phyloP scores from a whole-genome alignment of 2,329 filamentous ascomycete genomes.

The Pestalotiopsis sp. region DNA sequence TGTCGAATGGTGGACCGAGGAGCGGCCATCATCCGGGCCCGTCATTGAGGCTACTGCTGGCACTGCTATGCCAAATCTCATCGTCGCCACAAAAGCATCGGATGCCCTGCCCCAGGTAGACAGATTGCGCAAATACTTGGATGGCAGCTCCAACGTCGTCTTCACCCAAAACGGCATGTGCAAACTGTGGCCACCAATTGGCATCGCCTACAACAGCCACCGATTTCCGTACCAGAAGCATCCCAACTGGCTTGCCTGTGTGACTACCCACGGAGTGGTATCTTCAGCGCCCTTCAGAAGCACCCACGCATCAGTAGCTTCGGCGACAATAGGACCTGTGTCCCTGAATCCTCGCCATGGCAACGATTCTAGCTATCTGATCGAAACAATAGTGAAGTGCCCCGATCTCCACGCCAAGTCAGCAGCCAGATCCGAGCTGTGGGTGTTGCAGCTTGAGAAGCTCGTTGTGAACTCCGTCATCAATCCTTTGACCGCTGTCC shows the following conservation, averaged over 20 bases:
- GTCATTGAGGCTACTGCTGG: slow-evolving; percentile 43
- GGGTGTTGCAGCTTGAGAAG: slow-evolving; percentile 79
- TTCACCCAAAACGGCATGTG: slow-evolving; percentile 92
- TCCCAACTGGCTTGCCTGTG: slow-evolving; percentile 75
- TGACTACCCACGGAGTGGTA: slow-evolving; percentile 60
- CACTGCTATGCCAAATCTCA: slow-evolving; percentile 66
- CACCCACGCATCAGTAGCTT: slow-evolving; percentile 53
- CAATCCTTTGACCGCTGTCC: slow-evolving; percentile 81
- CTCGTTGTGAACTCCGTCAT: slow-evolving; percentile 79
- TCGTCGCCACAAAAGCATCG: slow-evolving; percentile 77
- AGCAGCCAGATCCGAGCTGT: slow-evolving; percentile 47
- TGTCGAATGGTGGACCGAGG: slow-evolving; percentile 58
- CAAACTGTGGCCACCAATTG: slow-evolving; percentile 57
- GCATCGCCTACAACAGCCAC: slow-evolving; percentile 42
- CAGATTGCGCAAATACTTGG: slow-evolving; percentile 62
- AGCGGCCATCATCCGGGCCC: slow-evolving; percentile 37
- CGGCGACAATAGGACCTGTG: slow-evolving; percentile 51
- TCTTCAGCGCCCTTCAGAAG: slow-evolving; percentile 54
- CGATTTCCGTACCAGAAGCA: slow-evolving; percentile 39
- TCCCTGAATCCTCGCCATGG: slow-evolving; percentile 25
- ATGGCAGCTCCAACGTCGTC: slow-evolving; percentile 70
- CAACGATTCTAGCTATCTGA: slow-evolving; percentile 37
- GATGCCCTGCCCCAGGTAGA: slow-evolving; percentile 65
- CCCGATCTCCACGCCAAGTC: slow-evolving; percentile 43
- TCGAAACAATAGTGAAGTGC: slow-evolving; percentile 42